Evolutionary conservation across 73 alveolate species (phyloP), one percentile per base, ranked within the genome.

Genomic region (Stentor coeruleus): DNA sequence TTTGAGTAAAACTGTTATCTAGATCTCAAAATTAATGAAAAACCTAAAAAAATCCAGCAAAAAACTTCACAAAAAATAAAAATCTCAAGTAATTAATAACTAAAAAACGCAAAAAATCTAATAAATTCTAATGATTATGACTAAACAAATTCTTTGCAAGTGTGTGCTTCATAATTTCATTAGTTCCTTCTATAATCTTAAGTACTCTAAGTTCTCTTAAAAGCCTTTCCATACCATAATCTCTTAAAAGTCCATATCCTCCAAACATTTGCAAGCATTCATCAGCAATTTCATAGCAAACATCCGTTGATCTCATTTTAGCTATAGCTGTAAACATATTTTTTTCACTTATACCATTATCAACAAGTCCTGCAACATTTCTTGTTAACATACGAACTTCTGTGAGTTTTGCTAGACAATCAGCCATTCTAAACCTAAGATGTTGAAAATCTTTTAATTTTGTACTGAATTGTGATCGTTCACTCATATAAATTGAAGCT

Each of bases 261-360:
- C 98, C 98, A 82, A 89, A 95, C 88, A 94, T 83, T 83, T 94
- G 84, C 37, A 94, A 79, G 28, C 96, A 92, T 42, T 92, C 89
- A 85, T 94, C 84, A 2, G 85, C 96, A 31, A 94, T 77, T 31
- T 90, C 90, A 42, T 76, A 90, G 88, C 97, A 89, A 37, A 74
- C 74, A 28, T 94, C 98, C 3, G 98, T 94, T 0, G 96, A 96
- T 49, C 83, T 89, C 72, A 85, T 87, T 88, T 94, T 94, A 42
- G 98, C 97, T 95, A 94, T 92, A 15, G 98, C 95, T 74, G 93
- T 74, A 77, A 87, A 90, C 88, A 92, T 84, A 3, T 94, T 82
- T 57, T 81, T 86, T 39, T 92, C 85, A 3, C 88, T 93, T 35
- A 84, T 79, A 28, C 81, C 82, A 31, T 89, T 88, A 40, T 87